Evolutionary conservation across 305 asterid genomes (phyloP).

Genomic region (Fraxinus velutina): DNA sequence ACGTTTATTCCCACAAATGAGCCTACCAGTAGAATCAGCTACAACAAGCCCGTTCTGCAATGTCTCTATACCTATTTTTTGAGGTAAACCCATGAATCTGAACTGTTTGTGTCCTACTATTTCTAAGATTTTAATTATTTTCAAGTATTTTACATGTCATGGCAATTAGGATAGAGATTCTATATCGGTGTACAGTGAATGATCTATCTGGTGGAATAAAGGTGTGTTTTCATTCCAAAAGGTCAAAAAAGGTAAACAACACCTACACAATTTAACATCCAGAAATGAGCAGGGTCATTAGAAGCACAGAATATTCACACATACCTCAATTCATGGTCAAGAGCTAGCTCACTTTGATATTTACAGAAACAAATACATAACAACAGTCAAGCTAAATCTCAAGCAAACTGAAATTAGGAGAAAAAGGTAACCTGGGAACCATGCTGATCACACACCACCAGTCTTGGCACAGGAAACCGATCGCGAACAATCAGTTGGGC

Average conservation of each 20-base stretch:
- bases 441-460: constrained; percentile 97
- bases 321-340: not conserved
- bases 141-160: not conserved
- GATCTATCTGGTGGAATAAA: not conserved
- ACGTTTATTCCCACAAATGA: not conserved
- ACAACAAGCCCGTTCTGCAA: not conserved
- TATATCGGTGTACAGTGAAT: not conserved
- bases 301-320: not conserved
- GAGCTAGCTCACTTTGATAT: not conserved
- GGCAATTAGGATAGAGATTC: not conserved
- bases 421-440: constrained; percentile 80
- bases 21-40: not conserved
- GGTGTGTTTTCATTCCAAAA: not conserved
- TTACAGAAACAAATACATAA: not conserved
- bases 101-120: not conserved
- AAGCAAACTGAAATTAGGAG: constrained; percentile 4
- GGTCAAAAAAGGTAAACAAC: not conserved
- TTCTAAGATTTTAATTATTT: not conserved
- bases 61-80: not conserved
- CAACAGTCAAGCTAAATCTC: constrained; percentile 4
- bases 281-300: not conserved
- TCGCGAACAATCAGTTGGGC: constrained; percentile 76
- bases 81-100: not conserved
- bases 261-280: not conserved
- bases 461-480: constrained; percentile 93